Percentiles rank a stretch among this genome's conserved stretches.
Evolutionary conservation across 805 yeast genomes (phyloP).

Genomic region (Candida maltosa): DNA sequence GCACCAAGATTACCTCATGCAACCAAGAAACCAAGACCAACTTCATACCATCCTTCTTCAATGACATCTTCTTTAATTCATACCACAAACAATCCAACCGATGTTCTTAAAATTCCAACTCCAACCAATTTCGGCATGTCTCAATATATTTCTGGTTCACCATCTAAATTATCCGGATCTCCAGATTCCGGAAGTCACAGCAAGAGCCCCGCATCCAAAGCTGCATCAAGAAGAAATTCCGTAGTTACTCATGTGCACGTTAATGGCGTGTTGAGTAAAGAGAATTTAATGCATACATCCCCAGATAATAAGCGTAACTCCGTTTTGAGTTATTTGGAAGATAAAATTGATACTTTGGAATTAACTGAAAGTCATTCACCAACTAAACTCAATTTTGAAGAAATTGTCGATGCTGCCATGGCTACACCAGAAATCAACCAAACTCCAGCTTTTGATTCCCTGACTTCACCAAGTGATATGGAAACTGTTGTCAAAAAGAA

Average conservation of each 20-base stretch:
- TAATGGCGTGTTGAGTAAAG: slow-evolving; percentile 38
- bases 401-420: slow-evolving; percentile 1
- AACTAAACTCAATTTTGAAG: slow-evolving; percentile 3
- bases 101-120: slow-evolving; percentile 32
- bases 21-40: slow-evolving; percentile 70
- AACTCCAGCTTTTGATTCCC: slow-evolving; percentile 24
- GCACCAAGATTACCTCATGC: slow-evolving; percentile 40
- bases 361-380: slow-evolving; percentile 20
- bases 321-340: slow-evolving; percentile 42
- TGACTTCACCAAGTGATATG: no score
- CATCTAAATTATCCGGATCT: slow-evolving; percentile 25
- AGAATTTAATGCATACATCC: slow-evolving; percentile 13
- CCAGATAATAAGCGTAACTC: slow-evolving; percentile 27
- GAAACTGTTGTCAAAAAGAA: no score
- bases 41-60: slow-evolving; percentile 75
- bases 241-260: slow-evolving; percentile 43
- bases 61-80: slow-evolving; percentile 24
- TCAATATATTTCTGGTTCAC: slow-evolving; percentile 36
- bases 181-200: slow-evolving; percentile 12
- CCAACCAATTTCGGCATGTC: slow-evolving; percentile 29
- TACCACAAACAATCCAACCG: slow-evolving; percentile 19
- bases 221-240: slow-evolving; percentile 30
- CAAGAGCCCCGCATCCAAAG: slow-evolving; percentile 1
- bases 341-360: slow-evolving; percentile 40
- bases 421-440: slow-evolving; percentile 30